Evolutionary conservation across 176 grass and related monocot genomes (phyloP).

Genomic region (Triticum timopheevii): DNA sequence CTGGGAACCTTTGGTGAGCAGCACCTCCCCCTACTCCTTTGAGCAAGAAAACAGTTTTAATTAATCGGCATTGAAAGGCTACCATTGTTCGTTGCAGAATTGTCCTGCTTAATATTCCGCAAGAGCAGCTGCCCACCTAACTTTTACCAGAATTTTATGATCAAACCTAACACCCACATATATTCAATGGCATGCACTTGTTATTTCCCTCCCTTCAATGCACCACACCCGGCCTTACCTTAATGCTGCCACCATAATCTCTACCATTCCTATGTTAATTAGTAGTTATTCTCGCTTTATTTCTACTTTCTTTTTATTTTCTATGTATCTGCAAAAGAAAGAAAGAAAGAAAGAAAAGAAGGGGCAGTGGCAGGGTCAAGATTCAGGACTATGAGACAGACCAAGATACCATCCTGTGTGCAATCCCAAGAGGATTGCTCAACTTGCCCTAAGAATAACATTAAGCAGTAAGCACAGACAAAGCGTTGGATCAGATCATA

Average conservation of each 20-base stretch:
- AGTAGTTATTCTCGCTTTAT: background rate
- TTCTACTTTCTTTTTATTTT: background rate
- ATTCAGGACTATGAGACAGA: conserved; percentile 38
- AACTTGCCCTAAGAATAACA: conserved; percentile 24
- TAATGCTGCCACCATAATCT: background rate
- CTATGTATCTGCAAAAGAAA: background rate
- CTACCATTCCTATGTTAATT: no score
- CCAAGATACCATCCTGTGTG: conserved; percentile 41
- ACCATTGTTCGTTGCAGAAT: conserved; percentile 43
- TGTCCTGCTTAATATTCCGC: background rate
- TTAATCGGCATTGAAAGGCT: conserved; percentile 30
- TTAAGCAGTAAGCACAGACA: background rate
- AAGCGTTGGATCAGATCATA: conserved; percentile 30
- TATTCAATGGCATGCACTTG: conserved; percentile 45
- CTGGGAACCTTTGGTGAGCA: conserved; percentile 82
- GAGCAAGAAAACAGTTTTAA: background rate
- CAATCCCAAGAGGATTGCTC: conserved; percentile 30
- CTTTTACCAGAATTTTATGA: conserved; percentile 43
- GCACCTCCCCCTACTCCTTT: conserved; percentile 19
- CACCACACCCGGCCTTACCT: background rate
- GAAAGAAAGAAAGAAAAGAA: background rate
- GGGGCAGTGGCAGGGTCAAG: conserved; percentile 12
- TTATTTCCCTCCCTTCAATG: conserved; percentile 38
- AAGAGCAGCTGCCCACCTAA: conserved; percentile 38
- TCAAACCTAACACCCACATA: conserved; percentile 34